Base-by-base conservation (phyloP, 768 basidiomycete genomes). In the Suillus occidentalis region DNA sequence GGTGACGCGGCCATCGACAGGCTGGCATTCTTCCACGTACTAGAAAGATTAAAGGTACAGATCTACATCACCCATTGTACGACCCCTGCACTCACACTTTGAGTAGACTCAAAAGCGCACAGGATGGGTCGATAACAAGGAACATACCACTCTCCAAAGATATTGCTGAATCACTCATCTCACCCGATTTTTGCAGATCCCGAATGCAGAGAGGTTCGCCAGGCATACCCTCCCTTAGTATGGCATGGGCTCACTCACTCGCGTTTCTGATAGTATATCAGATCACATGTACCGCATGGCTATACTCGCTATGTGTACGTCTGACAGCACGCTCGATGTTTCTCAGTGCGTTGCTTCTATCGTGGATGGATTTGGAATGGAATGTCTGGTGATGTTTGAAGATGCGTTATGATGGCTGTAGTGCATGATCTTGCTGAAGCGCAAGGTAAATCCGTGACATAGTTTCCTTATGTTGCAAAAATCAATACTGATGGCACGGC, bases 201-300 rank as follows among this genome's bases (percentile, higher is more conserved):
- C 88, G 20, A 84, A 85, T 66, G 85, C 93, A 6, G 94, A 97
- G 79, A 95, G 93, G 94, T 92, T 65, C 47, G 50, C 60, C 28
- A 13, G 9, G 1, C 37, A 10, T 53, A 53, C 28, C 28, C 25
- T 43, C 6, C 13, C 20, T 22, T 16, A 4, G 2, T 31, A 16
- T 22, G 6, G 8, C 39, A 40, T n/a, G 7, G 7, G 22, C 57
- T 31, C 42, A 40, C 55, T n/a, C 34, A 66, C 55, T 67, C 31
- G 22, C 6, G 10, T n/a, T 47, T 37, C 14, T 31, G 31, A 22
- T 65, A 94, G 92, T 68, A 96, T 98, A 67, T 89, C 94, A 9
- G 97, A 99, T 76, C 96, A 98, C 72, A 98, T 97, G 97, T 93
- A 95, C 74, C 83, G 97, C 56, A 98, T 99, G 97, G 90, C 94